Base-by-base conservation (phyloP, 345 rosid species). In the Rhodamnia argentea region DNA sequence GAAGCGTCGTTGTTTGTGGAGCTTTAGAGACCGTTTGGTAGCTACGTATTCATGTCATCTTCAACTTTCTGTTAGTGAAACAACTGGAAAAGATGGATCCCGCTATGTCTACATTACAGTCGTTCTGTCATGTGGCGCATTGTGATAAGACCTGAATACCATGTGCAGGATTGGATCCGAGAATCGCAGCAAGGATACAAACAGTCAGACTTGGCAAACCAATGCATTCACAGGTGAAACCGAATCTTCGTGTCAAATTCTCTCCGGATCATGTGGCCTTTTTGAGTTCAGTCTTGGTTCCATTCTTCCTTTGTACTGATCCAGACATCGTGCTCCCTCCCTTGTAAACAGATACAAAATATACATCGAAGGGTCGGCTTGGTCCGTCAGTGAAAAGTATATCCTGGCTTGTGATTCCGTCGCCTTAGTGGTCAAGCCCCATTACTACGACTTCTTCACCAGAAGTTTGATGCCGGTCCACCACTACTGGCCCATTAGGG, bases 311-410 rank as follows among this genome's bases (percentile, higher is more conserved):
- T 37, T 32, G 15, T 27, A 62, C 12, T 22, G 29, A 51, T 52
- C 54, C 51, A 13, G 52, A 22, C 58, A 23, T 6, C 1, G 54
- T 59, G 83, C 70, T 54, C 3, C n/a, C 70, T 54, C 3, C n/a
- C 26, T 62, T 85, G 81, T 44, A 52, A 86, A 44, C 87, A 96
- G 98, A 88, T 96, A 92, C 60, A 96, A 96, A 92, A 96, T 96
- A 83, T 95, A 95, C 64, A 92, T 96, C 16, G 98, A 96, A 91
- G 98, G 98, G 24, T 91, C 94, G 4, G 98, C 96, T 0, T 96
- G 98, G 98, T 96, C 98, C 0, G 98, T 96, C 11, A 95, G 98
- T 51, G 94, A 96, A 86, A 96, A 96, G 87, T 96, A 96, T 90
- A 96, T 95, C 83, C 90, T 96, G 78, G 95, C 98, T 10, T 96